These are phyloP conservation scores for Aspergillus sclerotioniger DNA, from an alignment of 495 filamentous ascomycete species.

Conservation along the genomic window DNA sequence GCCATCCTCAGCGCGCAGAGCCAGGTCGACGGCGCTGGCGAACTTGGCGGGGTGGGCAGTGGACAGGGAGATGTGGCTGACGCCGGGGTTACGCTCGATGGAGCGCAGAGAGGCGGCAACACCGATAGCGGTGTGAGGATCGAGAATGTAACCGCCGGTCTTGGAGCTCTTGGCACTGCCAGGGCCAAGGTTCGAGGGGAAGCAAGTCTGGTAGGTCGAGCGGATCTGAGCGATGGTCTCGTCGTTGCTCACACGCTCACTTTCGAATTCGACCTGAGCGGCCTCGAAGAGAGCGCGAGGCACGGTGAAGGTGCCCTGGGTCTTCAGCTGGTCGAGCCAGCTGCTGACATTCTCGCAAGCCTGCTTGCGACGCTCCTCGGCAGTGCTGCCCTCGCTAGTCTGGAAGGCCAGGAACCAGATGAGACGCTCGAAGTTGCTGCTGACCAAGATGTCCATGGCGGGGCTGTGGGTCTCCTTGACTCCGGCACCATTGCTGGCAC, in stretches of 20 bases:
- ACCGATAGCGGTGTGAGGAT: constrained; percentile 89
- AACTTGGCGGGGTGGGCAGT: constrained; percentile 97
- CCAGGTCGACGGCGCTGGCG: constrained; percentile 69
- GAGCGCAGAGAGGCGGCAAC: constrained; percentile 69
- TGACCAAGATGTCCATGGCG: constrained; percentile 96
- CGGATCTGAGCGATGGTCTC: constrained; percentile 76
- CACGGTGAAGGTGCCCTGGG: constrained; percentile 75
- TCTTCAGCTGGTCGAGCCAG: constrained; percentile 78
- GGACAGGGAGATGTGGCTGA: constrained; percentile 73
- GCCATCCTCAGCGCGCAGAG: constrained; percentile 60
- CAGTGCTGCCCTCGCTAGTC: constrained; percentile 36
- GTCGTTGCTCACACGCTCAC: constrained; percentile 75
- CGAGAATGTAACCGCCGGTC: constrained; percentile 68
- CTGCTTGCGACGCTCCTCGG: constrained; percentile 38
- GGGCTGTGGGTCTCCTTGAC: constrained; percentile 83
- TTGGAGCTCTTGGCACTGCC: constrained; percentile 34
- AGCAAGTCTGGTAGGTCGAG: constrained; percentile 53
- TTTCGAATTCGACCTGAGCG: constrained; percentile 69
- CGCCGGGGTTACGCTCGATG: constrained; percentile 48
- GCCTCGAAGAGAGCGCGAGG: constrained; percentile 61
- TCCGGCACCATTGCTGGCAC: constrained; percentile 47
- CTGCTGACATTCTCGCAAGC: constrained; percentile 56
- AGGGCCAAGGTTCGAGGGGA: constrained; percentile 29
- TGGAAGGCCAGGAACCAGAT: constrained; percentile 82
- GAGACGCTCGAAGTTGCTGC: constrained; percentile 92